Evolutionary conservation across 306 rosid genomes (phyloP).

Genomic region (Acacia confusa): DNA sequence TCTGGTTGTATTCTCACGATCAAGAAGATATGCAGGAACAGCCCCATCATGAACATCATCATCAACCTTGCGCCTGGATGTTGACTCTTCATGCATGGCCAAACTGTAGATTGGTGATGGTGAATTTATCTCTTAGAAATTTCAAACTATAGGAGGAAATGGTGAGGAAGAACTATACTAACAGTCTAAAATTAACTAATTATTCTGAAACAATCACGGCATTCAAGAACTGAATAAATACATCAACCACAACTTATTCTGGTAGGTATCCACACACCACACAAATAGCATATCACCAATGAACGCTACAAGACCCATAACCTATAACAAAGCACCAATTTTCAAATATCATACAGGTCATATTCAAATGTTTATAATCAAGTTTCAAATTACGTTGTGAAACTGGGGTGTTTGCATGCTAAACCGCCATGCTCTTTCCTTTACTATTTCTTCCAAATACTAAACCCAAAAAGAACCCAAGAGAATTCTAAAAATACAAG

Average conservation of each 20-base stretch:
- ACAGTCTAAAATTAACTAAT: not conserved
- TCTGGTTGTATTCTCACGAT: constrained; percentile 83
- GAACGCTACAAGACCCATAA: not conserved
- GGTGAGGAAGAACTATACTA: not conserved
- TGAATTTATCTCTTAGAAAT: not conserved
- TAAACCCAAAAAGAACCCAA: not conserved
- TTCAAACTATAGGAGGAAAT: not conserved
- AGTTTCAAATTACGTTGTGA: not conserved
- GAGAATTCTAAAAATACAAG: not conserved
- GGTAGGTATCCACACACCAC: not conserved
- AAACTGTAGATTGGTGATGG: constrained; percentile 43
- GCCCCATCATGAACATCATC: constrained; percentile 87
- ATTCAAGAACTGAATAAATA: not conserved
- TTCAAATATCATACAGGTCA: not conserved
- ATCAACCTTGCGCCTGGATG: constrained; percentile 74
- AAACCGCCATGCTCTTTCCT: not conserved
- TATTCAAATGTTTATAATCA: not conserved
- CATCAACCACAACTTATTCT: not conserved
- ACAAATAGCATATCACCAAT: not conserved
- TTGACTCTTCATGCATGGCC: constrained; percentile 87
- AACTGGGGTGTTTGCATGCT: not conserved
- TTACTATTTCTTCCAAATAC: not conserved
- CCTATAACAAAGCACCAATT: not conserved
- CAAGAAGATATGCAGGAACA: constrained; percentile 78
- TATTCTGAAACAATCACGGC: not conserved